Percentiles rank a stretch among this genome's conserved stretches.
Conservation (phyloP, 2,329 filamentous ascomycete species). For the Colletotrichum musicola region DNA sequence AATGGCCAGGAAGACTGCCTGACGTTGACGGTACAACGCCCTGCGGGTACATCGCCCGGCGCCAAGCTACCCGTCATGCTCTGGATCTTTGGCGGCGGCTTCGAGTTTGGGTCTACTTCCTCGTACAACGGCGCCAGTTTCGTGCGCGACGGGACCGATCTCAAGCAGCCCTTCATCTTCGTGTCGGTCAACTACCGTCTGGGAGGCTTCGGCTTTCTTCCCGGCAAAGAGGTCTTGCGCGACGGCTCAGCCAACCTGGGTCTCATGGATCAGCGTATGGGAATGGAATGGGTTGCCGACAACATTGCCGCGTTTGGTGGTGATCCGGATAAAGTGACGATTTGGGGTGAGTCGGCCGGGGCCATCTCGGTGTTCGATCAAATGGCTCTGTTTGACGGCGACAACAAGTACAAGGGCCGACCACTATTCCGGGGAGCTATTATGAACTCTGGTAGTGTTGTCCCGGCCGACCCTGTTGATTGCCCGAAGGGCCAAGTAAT, state of each 20-base stretch:
- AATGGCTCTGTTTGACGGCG: slow-evolving; percentile 79
- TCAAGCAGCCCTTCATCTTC: slow-evolving; percentile 76
- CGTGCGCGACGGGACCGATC: slow-evolving; percentile 57
- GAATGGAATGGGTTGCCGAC: slow-evolving; percentile 81
- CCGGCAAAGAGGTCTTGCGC: slow-evolving; percentile 74
- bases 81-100: slow-evolving; percentile 79
- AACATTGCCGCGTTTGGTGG: slow-evolving; percentile 85
- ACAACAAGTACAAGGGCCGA: slow-evolving; percentile 80
- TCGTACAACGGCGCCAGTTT: slow-evolving; percentile 67
- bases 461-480: slow-evolving; percentile 74
- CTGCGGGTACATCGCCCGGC: slow-evolving; percentile 64
- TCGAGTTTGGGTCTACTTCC: slow-evolving; percentile 64
- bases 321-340: slow-evolving; percentile 81
- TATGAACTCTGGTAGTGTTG: slow-evolving; percentile 78
- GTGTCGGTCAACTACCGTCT: slow-evolving; percentile 85
- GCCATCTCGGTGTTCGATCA: slow-evolving; percentile 82
- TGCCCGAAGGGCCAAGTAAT: slow-evolving; percentile 73
- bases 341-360: slow-evolving; percentile 82
- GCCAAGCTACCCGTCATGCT: slow-evolving; percentile 75
- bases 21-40: slow-evolving; percentile 70
- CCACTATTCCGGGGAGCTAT: slow-evolving; percentile 81
- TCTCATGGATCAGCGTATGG: slow-evolving; percentile 78
- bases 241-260: slow-evolving; percentile 80
- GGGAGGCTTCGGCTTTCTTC: slow-evolving; percentile 80
- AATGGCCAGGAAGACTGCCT: slow-evolving; percentile 75